Base-by-base conservation (phyloP, 106 monocot genomes). In the Phalaenopsis aphrodite region DNA sequence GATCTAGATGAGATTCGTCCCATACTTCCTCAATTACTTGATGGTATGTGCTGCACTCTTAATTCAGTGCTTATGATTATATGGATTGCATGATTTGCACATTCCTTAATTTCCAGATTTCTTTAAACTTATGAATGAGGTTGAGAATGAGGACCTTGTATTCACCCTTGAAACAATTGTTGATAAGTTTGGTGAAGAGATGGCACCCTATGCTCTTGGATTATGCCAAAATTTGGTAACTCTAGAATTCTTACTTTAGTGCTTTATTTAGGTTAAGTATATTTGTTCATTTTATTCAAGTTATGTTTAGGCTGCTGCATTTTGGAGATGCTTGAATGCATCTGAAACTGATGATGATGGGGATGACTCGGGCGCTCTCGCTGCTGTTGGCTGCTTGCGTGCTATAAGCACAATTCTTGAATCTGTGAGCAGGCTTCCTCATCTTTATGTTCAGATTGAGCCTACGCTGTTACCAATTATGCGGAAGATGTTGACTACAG, bases 151-250 rank as follows among this genome's bases (percentile, higher is more conserved):
- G 82, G 98, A 99, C 77, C 94, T 99, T 84, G 98, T 99, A 3
- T 94, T 94, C 78, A 99, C 94, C 75, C 92, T 99, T 67, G 98
- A 99, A 82, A 94, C 98, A 3, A 91, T 99, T 74, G 98, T 99
- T 56, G 98, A 94, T 80, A 99, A 94, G 80, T 99, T 99, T 89
- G 98, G 98, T 84, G 98, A 99, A 83, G 98, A 99, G 85, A 99
- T 99, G 94, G 92, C 98, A 43, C 94, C 98, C 36, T 99, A 94
- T 89, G 98, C 98, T 80, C 46, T 94, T 83, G 98, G 98, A 4
- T 83, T 99, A 83, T 99, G 98, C 77, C 94, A 99, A 68, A 99
- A 92, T 84, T 80, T 99, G 91, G 98, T 99, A 88, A 57, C 45
- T 2, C 30, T 55, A 0, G 18, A 39, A 52, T 46, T 24, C 30